Conservation (phyloP, 2,329 filamentous ascomycete genomes). For the Colletotrichum noveboracense region DNA sequence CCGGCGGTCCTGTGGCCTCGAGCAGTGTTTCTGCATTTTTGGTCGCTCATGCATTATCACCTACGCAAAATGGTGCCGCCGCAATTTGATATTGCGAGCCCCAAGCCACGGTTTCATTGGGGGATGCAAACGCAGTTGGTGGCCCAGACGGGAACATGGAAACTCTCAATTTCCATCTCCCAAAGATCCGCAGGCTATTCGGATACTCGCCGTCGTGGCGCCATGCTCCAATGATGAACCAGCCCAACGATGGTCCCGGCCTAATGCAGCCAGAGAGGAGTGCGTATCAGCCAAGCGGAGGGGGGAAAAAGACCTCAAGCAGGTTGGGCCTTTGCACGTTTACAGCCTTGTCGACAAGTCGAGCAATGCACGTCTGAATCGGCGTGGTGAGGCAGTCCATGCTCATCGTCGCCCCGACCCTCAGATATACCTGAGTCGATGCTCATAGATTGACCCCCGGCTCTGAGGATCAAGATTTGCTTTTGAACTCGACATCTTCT, state of each 20-base stretch:
- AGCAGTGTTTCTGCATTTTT: neutral
- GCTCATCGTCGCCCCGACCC: neutral
- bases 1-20: neutral
- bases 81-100: neutral
- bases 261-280: neutral
- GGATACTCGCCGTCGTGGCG: neutral
- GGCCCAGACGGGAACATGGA: neutral
- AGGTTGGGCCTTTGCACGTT: neutral
- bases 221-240: neutral
- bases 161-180: neutral
- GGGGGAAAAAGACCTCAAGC: neutral
- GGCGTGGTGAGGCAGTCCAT: neutral
- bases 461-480: neutral
- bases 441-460: neutral
- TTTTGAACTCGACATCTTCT: neutral
- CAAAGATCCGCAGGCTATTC: conserved; percentile 2
- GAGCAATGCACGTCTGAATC: neutral
- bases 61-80: neutral
- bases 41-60: neutral
- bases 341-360: neutral
- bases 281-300: neutral
- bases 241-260: neutral
- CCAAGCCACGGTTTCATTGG: conserved; percentile 11
- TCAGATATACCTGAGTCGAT: neutral
- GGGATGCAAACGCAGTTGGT: neutral